phyloP scores from a whole-genome alignment of 2,329 filamentous ascomycete genomes.

The Volutella citrinella region DNA sequence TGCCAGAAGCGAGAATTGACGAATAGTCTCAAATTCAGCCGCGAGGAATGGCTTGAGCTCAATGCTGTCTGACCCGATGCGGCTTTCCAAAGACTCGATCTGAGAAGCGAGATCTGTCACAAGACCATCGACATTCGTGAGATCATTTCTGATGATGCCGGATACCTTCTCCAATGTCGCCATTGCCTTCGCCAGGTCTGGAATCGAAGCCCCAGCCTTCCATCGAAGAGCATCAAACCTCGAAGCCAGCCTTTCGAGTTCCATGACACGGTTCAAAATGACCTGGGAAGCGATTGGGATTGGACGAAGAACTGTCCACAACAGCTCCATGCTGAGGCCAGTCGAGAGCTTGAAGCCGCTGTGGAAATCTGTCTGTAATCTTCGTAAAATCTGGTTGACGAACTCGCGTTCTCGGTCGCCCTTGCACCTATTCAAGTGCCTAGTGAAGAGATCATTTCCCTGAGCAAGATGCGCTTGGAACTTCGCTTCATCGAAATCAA shows the following conservation, averaged over 20 bases:
- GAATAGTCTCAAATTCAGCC: slow-evolving; percentile 53
- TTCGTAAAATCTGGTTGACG: slow-evolving; percentile 36
- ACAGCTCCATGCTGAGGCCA: slow-evolving; percentile 73
- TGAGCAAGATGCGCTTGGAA: slow-evolving; percentile 63
- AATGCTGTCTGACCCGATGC: slow-evolving; percentile 39
- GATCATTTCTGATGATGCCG: slow-evolving; percentile 44
- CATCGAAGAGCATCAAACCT: slow-evolving; percentile 61
- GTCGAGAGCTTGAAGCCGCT: slow-evolving; percentile 70
- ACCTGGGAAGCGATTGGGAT: slow-evolving; percentile 46
- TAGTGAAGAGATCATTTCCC: slow-evolving; percentile 42
- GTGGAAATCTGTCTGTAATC: slow-evolving; percentile 57
- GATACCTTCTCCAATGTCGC: slow-evolving; percentile 55
- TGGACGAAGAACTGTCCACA: slow-evolving; percentile 75
- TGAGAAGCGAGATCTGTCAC: slow-evolving; percentile 48
- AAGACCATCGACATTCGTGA: slow-evolving; percentile 42
- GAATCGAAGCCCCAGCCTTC: slow-evolving; percentile 51
- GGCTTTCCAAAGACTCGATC: slow-evolving; percentile 49
- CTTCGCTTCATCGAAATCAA: slow-evolving; percentile 56
- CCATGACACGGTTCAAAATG: slow-evolving; percentile 44
- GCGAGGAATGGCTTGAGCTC: slow-evolving; percentile 49
- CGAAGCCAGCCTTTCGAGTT: slow-evolving; percentile 53
- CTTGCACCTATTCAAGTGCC: slow-evolving; percentile 22
- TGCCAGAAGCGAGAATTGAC: slow-evolving; percentile 49
- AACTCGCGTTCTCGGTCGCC: slow-evolving; percentile 33
- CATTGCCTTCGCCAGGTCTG: slow-evolving; percentile 52